A percentile compares a stretch with the other conserved stretches of the same genome.
These are phyloP conservation scores for Lentithecium fluviatile DNA, from an alignment of 495 filamentous ascomycete species.

Conservation along the genomic window DNA sequence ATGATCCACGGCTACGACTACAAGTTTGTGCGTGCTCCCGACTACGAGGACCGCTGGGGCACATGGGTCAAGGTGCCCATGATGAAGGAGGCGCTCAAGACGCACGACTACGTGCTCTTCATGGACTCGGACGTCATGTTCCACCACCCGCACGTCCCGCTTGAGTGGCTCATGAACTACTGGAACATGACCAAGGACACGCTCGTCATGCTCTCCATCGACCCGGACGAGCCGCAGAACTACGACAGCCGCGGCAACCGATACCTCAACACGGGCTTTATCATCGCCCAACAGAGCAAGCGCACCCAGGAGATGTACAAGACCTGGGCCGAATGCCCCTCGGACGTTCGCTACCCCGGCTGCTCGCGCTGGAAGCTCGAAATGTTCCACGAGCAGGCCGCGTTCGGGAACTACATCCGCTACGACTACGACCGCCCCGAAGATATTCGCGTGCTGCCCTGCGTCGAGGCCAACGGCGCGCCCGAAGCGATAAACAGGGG, in stretches of 20 bases:
- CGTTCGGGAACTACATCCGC: slow-evolving; percentile 44
- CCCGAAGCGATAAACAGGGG: slow-evolving; percentile 29
- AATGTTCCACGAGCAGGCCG: slow-evolving; percentile 47
- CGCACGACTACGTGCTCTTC: slow-evolving; percentile 53
- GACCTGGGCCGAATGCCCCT: slow-evolving; percentile 44
- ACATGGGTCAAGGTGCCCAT: slow-evolving; percentile 54
- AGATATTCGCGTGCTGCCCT: slow-evolving; percentile 44
- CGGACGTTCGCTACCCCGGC: slow-evolving; percentile 36
- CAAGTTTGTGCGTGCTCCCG: slow-evolving; percentile 47
- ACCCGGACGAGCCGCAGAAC: slow-evolving; percentile 37
- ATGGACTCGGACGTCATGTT: slow-evolving; percentile 54
- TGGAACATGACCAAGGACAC: slow-evolving; percentile 49
- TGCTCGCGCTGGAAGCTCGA: slow-evolving; percentile 41
- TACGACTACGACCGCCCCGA: slow-evolving; percentile 42
- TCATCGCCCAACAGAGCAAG: slow-evolving; percentile 44
- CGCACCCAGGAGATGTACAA: slow-evolving; percentile 44
- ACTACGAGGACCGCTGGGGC: slow-evolving; percentile 40
- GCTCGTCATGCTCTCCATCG: slow-evolving; percentile 48
- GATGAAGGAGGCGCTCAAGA: slow-evolving; percentile 47
- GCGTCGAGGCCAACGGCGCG: slow-evolving; percentile 44
- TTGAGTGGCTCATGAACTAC: slow-evolving; percentile 58
- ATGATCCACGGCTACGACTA: slow-evolving; percentile 56
- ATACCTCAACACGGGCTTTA: slow-evolving; percentile 47
- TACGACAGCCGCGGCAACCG: slow-evolving; percentile 39
- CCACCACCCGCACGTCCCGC: slow-evolving; percentile 49